Percentiles rank a stretch among this genome's conserved stretches.
Evolutionary conservation across 192 early-diverging fungal species (phyloP).

Genomic region (Umbelopsis sp.): DNA sequence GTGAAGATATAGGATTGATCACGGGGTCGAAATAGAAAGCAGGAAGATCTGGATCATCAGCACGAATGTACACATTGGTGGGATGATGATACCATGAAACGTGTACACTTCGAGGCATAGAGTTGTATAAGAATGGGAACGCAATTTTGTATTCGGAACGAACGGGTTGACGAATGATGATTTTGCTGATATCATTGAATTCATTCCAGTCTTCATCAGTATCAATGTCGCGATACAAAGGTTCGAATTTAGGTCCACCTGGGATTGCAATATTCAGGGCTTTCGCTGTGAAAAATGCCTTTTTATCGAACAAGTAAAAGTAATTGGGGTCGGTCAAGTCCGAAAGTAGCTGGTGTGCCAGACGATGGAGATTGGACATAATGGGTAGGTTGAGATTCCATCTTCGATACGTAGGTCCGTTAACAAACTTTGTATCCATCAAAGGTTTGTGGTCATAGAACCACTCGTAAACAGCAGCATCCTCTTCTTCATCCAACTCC

Average conservation of each 20-base stretch:
- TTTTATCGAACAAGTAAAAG: constrained; percentile 96
- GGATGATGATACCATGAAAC: constrained; percentile 94
- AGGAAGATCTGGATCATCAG: constrained; percentile 94
- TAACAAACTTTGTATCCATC: constrained; percentile 72
- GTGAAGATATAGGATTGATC: constrained; percentile 96
- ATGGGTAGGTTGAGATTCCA: constrained; percentile 93
- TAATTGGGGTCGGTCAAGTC: constrained; percentile 96
- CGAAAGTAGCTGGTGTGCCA: constrained; percentile 91
- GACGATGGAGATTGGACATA: constrained; percentile 93
- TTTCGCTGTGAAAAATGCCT: constrained; percentile 96
- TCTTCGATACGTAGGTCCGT: constrained; percentile 84
- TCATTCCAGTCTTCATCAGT: constrained; percentile 99
- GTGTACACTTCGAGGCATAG: constrained; percentile 89
- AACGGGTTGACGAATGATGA: constrained; percentile 98
- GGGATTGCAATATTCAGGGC: constrained; percentile 98
- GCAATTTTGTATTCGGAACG: constrained; percentile 99
- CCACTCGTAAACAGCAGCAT: constrained; percentile 90
- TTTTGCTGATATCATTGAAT: constrained; percentile 99
- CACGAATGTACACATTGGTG: constrained; percentile 82
- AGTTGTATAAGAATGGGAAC: constrained; percentile 98
- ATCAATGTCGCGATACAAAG: constrained; percentile 94
- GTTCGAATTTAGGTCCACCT: constrained; percentile 98
- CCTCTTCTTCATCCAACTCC: constrained; percentile 96
- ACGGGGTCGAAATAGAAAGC: constrained; percentile 98
- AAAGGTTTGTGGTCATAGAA: constrained; percentile 97